Conservation (phyloP, 1,284 basidiomycete genomes). For the Tilletia indica region DNA sequence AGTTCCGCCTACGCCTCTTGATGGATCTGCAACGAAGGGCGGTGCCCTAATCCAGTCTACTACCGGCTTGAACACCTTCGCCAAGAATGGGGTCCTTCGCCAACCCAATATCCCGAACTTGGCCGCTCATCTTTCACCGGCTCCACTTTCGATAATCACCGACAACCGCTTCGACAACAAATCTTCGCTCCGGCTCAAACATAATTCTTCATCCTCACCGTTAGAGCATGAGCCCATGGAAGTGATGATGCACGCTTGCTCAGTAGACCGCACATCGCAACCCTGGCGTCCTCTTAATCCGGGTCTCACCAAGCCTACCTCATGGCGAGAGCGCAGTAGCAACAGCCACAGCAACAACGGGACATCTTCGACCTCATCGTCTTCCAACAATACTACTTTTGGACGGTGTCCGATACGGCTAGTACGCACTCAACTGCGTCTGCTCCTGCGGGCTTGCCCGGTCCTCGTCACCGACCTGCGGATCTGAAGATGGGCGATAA, state of each 20-base stretch:
- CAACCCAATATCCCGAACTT: too few relatives aligned
- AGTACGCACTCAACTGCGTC: not conserved
- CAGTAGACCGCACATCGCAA: not conserved
- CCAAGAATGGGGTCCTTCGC: too few relatives aligned
- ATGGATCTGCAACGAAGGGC: not conserved
- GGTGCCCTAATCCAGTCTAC: too few relatives aligned
- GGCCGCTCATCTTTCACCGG: too few relatives aligned
- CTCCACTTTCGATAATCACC: too few relatives aligned
- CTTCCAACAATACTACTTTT: not conserved
- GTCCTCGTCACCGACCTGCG: constrained; percentile 4
- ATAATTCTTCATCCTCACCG: too few relatives aligned
- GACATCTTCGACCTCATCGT: not conserved
- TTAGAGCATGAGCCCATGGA: not conserved
- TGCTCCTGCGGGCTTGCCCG: constrained; percentile 1
- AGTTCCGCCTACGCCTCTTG: not conserved
- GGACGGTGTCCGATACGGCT: not conserved
- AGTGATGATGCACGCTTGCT: not conserved
- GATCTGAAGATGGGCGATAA: not conserved
- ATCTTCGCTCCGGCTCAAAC: too few relatives aligned
- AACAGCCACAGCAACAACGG: not conserved
- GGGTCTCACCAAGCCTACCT: not conserved
- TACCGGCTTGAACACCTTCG: too few relatives aligned
- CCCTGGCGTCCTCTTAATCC: not conserved
- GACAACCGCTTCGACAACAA: too few relatives aligned
- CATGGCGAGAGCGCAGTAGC: not conserved